phyloP scores from a whole-genome alignment of 78 protist genomes.

The slime mould (Dictyostelium discoideum) region dicty_2.7 NC_007088.5:4402001-4402500 shows the following conservation, averaged over 20 bases:
- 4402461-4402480: conserved; percentile 76
- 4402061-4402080: conserved; percentile 90
- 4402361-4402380: conserved; percentile 58
- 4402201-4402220: conserved; percentile 68
- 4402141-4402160: conserved; percentile 86
- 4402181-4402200: conserved; percentile 83
- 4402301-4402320: conserved; percentile 74
- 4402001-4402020: conserved; percentile 16
- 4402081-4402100: conserved; percentile 95
- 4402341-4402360: conserved; percentile 74
- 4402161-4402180: conserved; percentile 82
- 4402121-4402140: conserved; percentile 87
- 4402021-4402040: not conserved
- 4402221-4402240: conserved; percentile 71
- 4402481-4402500: conserved; percentile 79
- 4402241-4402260: conserved; percentile 48
- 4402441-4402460: conserved; percentile 91
- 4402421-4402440: conserved; percentile 96
- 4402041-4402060: conserved; percentile 56
- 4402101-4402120: conserved; percentile 97
- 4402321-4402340: conserved; percentile 96
- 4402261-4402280: conserved; percentile 83
- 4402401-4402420: conserved; percentile 93
- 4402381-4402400: conserved; percentile 91
- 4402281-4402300: conserved; percentile 38